Evolutionary conservation across 73 alveolate genomes (phyloP).

Genomic region (Symbiodinium natans): DNA sequence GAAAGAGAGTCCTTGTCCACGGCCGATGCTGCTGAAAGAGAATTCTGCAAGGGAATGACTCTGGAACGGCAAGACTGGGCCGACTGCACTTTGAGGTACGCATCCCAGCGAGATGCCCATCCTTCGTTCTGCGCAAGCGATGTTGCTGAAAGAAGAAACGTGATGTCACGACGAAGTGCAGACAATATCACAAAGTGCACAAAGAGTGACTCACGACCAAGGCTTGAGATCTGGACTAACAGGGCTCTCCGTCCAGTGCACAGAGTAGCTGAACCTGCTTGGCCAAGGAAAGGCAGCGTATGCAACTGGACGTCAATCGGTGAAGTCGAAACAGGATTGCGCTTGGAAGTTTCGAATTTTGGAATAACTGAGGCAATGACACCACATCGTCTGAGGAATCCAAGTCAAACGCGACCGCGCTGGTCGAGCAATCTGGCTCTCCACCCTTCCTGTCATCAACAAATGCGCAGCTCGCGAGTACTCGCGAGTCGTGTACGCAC

Average conservation of each 20-base stretch:
- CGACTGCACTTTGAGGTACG: conserved; percentile 44
- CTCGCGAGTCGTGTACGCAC: neutral
- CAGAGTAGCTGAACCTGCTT: conserved; percentile 66
- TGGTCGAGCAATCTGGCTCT: conserved; percentile 44
- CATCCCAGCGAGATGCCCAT: conserved; percentile 88
- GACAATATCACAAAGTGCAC: no score
- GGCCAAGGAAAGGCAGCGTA: neutral
- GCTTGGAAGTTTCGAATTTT: neutral
- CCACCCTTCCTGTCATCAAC: conserved; percentile 40
- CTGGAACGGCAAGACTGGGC: neutral
- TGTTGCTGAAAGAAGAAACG: no score
- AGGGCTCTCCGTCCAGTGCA: conserved; percentile 26
- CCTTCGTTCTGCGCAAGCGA: no score
- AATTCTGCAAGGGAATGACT: no score
- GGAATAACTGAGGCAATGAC: neutral
- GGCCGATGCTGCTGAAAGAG: no score
- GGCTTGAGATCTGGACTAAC: no score
- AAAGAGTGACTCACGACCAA: no score
- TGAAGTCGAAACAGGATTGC: no score
- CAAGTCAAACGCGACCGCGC: conserved; percentile 52
- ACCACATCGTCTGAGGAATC: conserved; percentile 40
- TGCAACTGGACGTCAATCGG: no score
- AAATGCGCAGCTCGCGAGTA: neutral
- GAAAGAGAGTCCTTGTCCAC: no score
- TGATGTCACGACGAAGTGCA: no score